Percentiles rank a stretch among this genome's conserved stretches.
Conservation (phyloP, 78 protist species). For the Chrysochromulina tobinii region DNA sequence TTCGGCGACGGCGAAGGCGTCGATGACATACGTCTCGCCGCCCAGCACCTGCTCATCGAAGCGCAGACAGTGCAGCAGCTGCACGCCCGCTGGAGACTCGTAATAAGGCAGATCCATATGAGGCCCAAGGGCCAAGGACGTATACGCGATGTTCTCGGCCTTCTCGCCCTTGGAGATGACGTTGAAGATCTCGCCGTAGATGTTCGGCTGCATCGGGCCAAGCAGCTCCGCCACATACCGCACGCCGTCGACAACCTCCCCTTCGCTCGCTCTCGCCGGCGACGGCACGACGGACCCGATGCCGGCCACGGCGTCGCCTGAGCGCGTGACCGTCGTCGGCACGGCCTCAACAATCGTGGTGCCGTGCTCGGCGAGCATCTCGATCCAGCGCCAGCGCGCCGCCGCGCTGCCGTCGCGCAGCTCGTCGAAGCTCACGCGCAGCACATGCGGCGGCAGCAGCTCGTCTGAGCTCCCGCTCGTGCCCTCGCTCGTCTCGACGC, state of each 20-base stretch:
- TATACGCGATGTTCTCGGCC: slow-evolving; percentile 43
- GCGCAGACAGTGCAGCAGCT: slow-evolving; percentile 55
- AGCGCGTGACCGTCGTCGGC: not conserved
- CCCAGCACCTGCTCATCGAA: slow-evolving; percentile 17
- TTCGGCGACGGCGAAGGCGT: slow-evolving; percentile 42
- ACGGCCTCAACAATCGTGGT: not conserved
- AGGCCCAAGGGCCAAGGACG: not conserved
- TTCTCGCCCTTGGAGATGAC: not conserved
- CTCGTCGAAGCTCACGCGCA: not conserved
- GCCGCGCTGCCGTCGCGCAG: not conserved
- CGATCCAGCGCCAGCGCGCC: not conserved
- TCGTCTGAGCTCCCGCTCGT: not conserved
- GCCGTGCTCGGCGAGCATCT: not conserved
- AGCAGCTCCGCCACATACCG: not conserved
- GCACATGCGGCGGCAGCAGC: not conserved
- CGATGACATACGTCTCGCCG: slow-evolving; percentile 51
- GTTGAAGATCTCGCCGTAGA: slow-evolving; percentile 29
- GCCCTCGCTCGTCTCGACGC: not conserved
- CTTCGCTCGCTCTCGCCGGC: too few species aligned
- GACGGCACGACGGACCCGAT: too few species aligned
- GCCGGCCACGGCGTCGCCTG: too few species aligned
- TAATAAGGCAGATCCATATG: slow-evolving; percentile 57
- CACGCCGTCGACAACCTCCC: not conserved
- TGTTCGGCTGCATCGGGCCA: not conserved
- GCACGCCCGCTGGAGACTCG: slow-evolving; percentile 65